Percentiles rank a stretch among this genome's conserved stretches.
Conservation (phyloP, 2,329 filamentous ascomycete genomes). For the Epichloe sylvatica region DNA sequence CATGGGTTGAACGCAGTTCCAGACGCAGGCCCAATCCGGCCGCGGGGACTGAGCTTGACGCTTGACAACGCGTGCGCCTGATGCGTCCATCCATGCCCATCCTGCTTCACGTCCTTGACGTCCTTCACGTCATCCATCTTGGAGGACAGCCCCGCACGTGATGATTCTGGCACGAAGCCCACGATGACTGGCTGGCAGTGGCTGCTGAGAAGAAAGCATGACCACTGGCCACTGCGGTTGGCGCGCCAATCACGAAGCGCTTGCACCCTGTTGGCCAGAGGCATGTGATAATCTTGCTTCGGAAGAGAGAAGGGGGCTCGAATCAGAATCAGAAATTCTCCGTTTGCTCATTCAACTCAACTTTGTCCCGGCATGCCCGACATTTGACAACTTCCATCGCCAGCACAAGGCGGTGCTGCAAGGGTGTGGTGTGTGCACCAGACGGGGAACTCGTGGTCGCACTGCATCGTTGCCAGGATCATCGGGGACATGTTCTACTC, state of each 20-base stretch:
- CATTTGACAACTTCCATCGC: neutral
- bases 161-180: neutral
- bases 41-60: too few relatives aligned
- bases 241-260: neutral
- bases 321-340: neutral
- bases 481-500: neutral
- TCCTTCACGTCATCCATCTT: neutral
- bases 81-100: too few relatives aligned
- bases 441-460: neutral
- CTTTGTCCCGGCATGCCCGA: neutral
- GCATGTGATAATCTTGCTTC: neutral
- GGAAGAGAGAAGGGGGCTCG: neutral
- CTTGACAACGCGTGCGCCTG: too few relatives aligned
- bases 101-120: too few relatives aligned
- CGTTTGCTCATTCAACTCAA: too few relatives aligned
- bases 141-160: neutral
- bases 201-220: neutral
- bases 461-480: neutral
- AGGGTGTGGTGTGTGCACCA: neutral
- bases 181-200: too few relatives aligned
- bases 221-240: neutral
- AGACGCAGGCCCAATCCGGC: too few relatives aligned
- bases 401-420: neutral
- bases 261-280: neutral
- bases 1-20: too few relatives aligned